A percentile compares a stretch with the other conserved stretches of the same genome.
phyloP scores from a whole-genome alignment of 2,329 filamentous ascomycete species.

The Talaromyces islandicus region DNA sequence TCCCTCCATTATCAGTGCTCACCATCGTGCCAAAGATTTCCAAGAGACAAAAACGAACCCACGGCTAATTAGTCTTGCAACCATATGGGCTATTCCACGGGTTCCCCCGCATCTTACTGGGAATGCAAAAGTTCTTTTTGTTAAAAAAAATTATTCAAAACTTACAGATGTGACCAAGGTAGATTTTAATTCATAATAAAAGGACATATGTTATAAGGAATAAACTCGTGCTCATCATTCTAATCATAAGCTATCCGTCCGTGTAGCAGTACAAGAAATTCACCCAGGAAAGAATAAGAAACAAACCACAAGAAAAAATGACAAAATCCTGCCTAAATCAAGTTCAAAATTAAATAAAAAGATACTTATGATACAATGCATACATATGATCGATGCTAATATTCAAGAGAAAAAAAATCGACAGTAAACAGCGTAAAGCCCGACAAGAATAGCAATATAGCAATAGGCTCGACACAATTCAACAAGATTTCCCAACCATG shows the following conservation, averaged over 20 bases:
- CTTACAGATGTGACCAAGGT: too few species aligned
- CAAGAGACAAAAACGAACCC: too few species aligned
- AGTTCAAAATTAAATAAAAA: background rate
- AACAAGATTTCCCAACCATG: background rate
- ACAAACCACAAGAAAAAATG: background rate
- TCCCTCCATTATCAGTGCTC: too few species aligned
- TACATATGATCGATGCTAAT: background rate
- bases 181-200: too few species aligned
- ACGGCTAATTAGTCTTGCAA: too few species aligned
- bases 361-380: conserved; percentile 2
- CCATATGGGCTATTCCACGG: too few species aligned
- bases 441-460: background rate
- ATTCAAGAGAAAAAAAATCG: background rate
- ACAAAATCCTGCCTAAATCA: background rate
- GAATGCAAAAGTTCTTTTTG: too few species aligned
- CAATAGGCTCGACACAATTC: background rate
- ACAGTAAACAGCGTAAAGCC: background rate
- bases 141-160: too few species aligned
- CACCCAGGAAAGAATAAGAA: background rate
- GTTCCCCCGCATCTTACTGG: too few species aligned
- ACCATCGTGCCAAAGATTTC: too few species aligned
- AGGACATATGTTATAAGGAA: too few species aligned
- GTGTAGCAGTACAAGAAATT: background rate
- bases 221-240: background rate
- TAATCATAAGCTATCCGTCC: background rate